Percentiles rank a stretch among this genome's conserved stretches.
These are phyloP conservation scores for Arthroderma uncinatum DNA, from an alignment of 2,329 filamentous ascomycete species.

Conservation along the genomic window DNA sequence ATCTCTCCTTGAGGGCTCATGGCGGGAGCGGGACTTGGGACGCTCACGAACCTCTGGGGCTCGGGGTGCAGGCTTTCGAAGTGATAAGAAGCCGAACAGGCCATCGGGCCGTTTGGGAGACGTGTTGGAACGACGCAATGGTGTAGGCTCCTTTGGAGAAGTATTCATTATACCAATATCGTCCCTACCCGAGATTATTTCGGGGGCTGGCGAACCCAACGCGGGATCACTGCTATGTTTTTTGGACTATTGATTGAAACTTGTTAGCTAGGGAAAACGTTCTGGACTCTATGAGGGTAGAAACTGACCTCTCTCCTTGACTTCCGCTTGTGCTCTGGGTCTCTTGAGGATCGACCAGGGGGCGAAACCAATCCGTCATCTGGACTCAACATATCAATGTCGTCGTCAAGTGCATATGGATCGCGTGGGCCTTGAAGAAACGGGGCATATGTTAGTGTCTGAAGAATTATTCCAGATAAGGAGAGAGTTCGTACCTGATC, in stretches of 20 bases:
- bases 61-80: slow-evolving; percentile 24
- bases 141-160: slow-evolving; percentile 39
- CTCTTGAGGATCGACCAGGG: slow-evolving; percentile 18
- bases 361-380: slow-evolving; percentile 30
- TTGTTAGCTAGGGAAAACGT: not conserved
- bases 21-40: slow-evolving; percentile 28
- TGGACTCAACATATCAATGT: slow-evolving; percentile 43
- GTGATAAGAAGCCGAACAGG: slow-evolving; percentile 50
- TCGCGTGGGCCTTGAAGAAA: slow-evolving; percentile 31
- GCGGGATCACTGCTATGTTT: slow-evolving; percentile 36
- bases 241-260: not conserved
- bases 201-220: slow-evolving; percentile 35
- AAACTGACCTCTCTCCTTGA: slow-evolving; percentile 30
- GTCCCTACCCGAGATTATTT: slow-evolving; percentile 38
- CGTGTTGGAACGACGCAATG: slow-evolving; percentile 51
- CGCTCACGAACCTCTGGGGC: slow-evolving; percentile 26
- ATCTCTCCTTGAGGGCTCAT: slow-evolving; percentile 25
- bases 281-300: not conserved
- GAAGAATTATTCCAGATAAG: not conserved
- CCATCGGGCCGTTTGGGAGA: slow-evolving; percentile 48
- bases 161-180: slow-evolving; percentile 38
- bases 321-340: slow-evolving; percentile 24
- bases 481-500: slow-evolving; percentile 4
- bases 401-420: slow-evolving; percentile 54
- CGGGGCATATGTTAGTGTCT: not conserved